phyloP scores from a whole-genome alignment of 148 eudicot genomes.

The Chenopodium berlandieri region DNA sequence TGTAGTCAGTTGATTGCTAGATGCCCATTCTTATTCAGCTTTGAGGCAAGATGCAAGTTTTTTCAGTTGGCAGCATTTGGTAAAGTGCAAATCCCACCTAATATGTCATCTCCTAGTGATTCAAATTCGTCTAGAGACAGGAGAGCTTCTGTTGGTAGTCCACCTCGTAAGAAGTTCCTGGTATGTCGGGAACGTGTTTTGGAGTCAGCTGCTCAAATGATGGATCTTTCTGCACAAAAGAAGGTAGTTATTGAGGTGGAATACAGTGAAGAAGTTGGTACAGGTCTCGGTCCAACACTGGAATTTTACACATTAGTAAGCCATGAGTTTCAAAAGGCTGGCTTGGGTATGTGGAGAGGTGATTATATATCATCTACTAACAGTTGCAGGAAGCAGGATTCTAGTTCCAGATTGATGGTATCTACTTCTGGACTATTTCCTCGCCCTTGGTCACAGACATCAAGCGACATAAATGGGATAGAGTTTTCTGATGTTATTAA shows the following conservation, averaged over 20 bases:
- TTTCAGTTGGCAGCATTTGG: conserved; percentile 77
- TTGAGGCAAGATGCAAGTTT: conserved; percentile 80
- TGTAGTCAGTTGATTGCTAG: conserved; percentile 65
- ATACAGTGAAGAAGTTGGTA: conserved; percentile 90
- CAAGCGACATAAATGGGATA: conserved; percentile 35
- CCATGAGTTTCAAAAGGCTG: conserved; percentile 73
- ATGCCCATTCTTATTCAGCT: conserved; percentile 79
- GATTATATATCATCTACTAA: conserved; percentile 41
- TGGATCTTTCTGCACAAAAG: conserved; percentile 66
- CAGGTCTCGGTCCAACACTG: conserved; percentile 97
- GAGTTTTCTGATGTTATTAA: conserved; percentile 60
- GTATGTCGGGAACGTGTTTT: conserved; percentile 60
- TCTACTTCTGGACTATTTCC: conserved; percentile 76
- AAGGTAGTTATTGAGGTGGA: conserved; percentile 81
- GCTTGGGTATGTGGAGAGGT: conserved; percentile 89
- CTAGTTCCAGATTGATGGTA: conserved; percentile 30
- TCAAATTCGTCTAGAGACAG: conserved; percentile 46
- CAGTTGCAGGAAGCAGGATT: conserved; percentile 28
- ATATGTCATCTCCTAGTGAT: conserved; percentile 34
- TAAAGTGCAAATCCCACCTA: conserved; percentile 35
- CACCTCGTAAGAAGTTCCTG: conserved; percentile 68
- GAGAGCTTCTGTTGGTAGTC: conserved; percentile 39
- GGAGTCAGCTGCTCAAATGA: conserved; percentile 81
- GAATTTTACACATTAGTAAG: conserved; percentile 89
- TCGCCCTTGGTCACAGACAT: conserved; percentile 75